phyloP scores from a whole-genome alignment of 225 moss, liverwort and hornwort genomes.

The Sphagnum contortum region DNA sequence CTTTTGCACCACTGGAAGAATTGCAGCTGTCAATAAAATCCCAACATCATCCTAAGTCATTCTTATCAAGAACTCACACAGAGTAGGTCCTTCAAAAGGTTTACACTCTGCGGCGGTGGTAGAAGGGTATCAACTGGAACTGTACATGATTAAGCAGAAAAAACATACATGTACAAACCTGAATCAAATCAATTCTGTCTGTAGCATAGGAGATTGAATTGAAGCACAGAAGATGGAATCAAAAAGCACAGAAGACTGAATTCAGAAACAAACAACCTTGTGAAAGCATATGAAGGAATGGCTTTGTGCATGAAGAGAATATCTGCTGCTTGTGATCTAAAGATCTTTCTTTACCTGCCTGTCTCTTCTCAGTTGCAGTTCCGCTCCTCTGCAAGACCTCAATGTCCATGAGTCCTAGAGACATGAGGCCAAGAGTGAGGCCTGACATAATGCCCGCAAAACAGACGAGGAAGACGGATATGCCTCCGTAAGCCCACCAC shows the following conservation, averaged over 20 bases:
- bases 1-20: slow-evolving; percentile 72
- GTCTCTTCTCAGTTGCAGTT: slow-evolving; percentile 48
- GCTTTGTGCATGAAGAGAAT: too few species aligned
- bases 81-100: neutral
- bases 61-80: too few species aligned
- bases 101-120: too few species aligned
- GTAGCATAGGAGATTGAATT: neutral
- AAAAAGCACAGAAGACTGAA: neutral
- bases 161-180: neutral
- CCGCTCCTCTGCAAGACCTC: slow-evolving; percentile 91
- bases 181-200: neutral
- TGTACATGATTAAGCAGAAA: too few species aligned
- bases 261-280: too few species aligned
- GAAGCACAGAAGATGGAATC: slow-evolving; percentile 1
- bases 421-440: slow-evolving; percentile 91
- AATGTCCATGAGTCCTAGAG: slow-evolving; percentile 79
- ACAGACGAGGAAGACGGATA: slow-evolving; percentile 59
- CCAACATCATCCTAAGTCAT: neutral
- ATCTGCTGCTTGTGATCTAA: too few species aligned
- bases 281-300: too few species aligned
- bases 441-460: slow-evolving; percentile 98
- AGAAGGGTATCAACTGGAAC: too few species aligned
- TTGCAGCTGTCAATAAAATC: slow-evolving; percentile 37
- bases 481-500: slow-evolving; percentile 59
- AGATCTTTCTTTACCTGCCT: slow-evolving; percentile 37